Conservation (phyloP, 1,284 basidiomycete genomes). For the Chiua sp. region DNA sequence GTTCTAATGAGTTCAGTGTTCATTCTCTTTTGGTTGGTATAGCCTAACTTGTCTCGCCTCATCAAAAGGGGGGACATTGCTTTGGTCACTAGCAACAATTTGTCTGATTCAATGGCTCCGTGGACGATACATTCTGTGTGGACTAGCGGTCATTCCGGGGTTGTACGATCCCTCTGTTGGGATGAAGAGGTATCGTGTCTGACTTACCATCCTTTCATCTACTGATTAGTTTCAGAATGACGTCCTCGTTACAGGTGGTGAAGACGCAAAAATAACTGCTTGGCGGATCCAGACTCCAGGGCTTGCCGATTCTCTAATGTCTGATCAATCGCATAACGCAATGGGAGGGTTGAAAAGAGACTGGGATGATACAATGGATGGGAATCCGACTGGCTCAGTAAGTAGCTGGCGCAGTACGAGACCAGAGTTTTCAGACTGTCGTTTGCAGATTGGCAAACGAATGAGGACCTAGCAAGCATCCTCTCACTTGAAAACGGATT, state of each 20-base stretch:
- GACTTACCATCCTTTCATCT: conserved; percentile 2
- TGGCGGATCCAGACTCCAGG: conserved; percentile 45
- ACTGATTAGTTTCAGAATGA: conserved; percentile 42
- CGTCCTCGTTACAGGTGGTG: conserved; percentile 63
- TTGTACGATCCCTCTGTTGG: conserved; percentile 63
- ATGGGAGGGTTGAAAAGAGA: conserved; percentile 30
- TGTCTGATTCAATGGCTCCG: conserved; percentile 40
- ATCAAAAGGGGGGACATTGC: conserved; percentile 63
- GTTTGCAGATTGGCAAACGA: conserved; percentile 27
- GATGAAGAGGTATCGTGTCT: conserved; percentile 51
- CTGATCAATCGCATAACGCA: conserved; percentile 8
- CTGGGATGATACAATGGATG: conserved; percentile 26
- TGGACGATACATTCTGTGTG: conserved; percentile 60
- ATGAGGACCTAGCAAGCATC: conserved; percentile 14
- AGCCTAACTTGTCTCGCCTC: neutral
- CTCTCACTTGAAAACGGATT: neutral
- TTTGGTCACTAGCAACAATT: conserved; percentile 50
- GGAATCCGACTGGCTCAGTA: conserved; percentile 15
- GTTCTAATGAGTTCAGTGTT: conserved; percentile 63
- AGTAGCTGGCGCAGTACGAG: conserved; percentile 2
- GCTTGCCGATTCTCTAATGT: neutral
- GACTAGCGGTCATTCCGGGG: conserved; percentile 55
- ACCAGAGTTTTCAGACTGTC: neutral
- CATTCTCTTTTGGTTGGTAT: neutral
- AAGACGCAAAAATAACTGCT: conserved; percentile 59